Conservation (phyloP, 2,329 filamentous ascomycete genomes). For the Trichoderma sp. region DNA sequence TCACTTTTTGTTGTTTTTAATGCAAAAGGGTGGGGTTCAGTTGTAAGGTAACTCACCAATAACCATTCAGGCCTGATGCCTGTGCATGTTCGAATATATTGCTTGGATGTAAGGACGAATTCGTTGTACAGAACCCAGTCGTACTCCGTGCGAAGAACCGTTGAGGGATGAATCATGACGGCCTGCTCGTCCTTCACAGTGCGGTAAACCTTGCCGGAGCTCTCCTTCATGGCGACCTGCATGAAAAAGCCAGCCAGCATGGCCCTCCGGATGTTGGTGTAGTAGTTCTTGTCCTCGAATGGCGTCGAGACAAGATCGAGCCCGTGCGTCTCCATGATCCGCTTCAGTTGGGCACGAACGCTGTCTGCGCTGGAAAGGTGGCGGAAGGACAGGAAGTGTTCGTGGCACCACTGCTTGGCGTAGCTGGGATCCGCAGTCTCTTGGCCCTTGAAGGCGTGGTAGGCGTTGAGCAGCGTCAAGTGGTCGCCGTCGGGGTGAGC, state of each 20-base stretch:
- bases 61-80: constrained; percentile 94
- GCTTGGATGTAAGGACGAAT: constrained; percentile 96
- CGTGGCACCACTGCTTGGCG: constrained; percentile 90
- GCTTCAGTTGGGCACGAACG: constrained; percentile 85
- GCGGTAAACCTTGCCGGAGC: constrained; percentile 84
- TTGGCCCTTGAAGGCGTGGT: constrained; percentile 91
- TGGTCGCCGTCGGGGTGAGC: constrained; percentile 93
- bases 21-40: not conserved
- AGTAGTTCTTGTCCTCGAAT: constrained; percentile 96
- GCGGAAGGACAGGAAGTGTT: constrained; percentile 90
- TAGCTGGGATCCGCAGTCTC: constrained; percentile 63
- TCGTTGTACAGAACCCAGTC: constrained; percentile 99
- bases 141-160: constrained; percentile 82
- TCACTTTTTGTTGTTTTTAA: not conserved
- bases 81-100: constrained; percentile 94
- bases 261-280: constrained; percentile 92
- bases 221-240: constrained; percentile 96
- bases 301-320: constrained; percentile 85
- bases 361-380: constrained; percentile 92
- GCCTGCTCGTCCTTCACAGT: constrained; percentile 97
- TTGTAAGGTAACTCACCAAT: constrained; percentile 61
- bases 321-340: constrained; percentile 93
- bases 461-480: constrained; percentile 93
- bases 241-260: constrained; percentile 97
- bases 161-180: constrained; percentile 91